A percentile compares a stretch with the other conserved stretches of the same genome.
Evolutionary conservation across 2,329 filamentous ascomycete genomes (phyloP).

Genomic region (Gaeumannomyces tritici): DNA sequence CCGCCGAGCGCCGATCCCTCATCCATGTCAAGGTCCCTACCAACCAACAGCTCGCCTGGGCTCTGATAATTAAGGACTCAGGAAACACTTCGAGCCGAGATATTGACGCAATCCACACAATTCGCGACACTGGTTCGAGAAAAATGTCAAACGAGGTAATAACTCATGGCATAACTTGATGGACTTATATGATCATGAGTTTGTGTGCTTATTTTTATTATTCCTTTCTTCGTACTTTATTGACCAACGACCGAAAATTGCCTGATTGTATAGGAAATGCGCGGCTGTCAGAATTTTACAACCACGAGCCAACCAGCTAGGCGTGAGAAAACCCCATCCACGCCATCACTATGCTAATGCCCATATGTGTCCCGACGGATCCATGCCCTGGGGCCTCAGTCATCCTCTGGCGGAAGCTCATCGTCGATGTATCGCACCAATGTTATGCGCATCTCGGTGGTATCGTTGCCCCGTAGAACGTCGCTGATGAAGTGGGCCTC

Average conservation of each 20-base stretch:
- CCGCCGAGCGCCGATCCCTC: background rate
- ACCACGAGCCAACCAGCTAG: no score
- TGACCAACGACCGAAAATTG: no score
- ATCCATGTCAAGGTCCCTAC: no score
- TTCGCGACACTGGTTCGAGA: no score
- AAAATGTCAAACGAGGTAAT: no score
- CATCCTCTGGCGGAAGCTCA: constrained; percentile 92
- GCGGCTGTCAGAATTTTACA: background rate
- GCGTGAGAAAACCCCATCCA: background rate
- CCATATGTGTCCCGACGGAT: background rate
- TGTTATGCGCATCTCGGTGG: constrained; percentile 92
- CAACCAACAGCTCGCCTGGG: no score
- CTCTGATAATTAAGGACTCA: no score
- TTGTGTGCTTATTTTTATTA: no score
- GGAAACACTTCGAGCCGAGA: background rate
- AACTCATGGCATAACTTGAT: no score
- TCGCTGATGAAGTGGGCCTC: constrained; percentile 96
- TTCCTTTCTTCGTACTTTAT: no score
- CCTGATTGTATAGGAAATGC: no score
- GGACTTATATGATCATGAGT: background rate
- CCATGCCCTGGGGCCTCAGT: constrained; percentile 41
- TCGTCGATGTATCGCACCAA: constrained; percentile 93
- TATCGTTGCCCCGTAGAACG: constrained; percentile 84
- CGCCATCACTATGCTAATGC: background rate
- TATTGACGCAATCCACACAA: background rate